Conservation (phyloP, 805 yeast genomes). For the Wickerhamomyces pijperi region DNA sequence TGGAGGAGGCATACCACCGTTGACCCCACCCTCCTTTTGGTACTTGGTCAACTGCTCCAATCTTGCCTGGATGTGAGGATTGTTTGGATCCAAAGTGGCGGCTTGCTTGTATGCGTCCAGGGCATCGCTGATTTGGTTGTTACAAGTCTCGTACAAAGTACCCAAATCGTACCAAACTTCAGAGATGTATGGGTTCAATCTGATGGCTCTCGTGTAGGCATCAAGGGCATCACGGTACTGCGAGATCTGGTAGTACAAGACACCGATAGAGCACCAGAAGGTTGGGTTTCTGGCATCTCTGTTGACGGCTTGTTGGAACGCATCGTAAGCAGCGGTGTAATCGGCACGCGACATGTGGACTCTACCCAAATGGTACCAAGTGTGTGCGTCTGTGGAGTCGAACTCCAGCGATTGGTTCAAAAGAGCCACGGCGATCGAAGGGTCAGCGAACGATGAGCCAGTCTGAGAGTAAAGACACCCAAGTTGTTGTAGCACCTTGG, state of each 20-base stretch:
- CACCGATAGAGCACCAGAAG: slow-evolving; percentile 96
- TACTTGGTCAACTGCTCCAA: slow-evolving; percentile 72
- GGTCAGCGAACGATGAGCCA: slow-evolving; percentile 60
- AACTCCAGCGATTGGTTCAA: slow-evolving; percentile 81
- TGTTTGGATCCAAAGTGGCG: slow-evolving; percentile 86
- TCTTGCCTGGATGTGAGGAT: slow-evolving; percentile 89
- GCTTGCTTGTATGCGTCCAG: slow-evolving; percentile 96
- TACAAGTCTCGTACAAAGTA: slow-evolving; percentile 92
- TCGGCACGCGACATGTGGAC: slow-evolving; percentile 95
- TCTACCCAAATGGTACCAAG: slow-evolving; percentile 95
- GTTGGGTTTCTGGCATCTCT: slow-evolving; percentile 95
- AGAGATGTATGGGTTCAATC: slow-evolving; percentile 88
- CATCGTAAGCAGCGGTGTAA: slow-evolving; percentile 93
- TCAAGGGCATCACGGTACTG: slow-evolving; percentile 96
- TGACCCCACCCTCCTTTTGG: slow-evolving; percentile 58
- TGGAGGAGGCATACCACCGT: slow-evolving; percentile 42
- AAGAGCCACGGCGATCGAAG: slow-evolving; percentile 72
- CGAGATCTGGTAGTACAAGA: slow-evolving; percentile 87
- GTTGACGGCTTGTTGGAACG: slow-evolving; percentile 97
- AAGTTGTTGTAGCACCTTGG: slow-evolving; percentile 89
- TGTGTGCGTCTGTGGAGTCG: slow-evolving; percentile 84
- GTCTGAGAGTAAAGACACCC: slow-evolving; percentile 88
- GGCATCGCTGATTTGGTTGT: slow-evolving; percentile 90
- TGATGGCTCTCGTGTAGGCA: slow-evolving; percentile 93
- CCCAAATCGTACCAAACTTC: slow-evolving; percentile 99